Percentiles rank a stretch among this genome's conserved stretches.
These are phyloP conservation scores for Kazachstania martiniae DNA, from an alignment of 805 yeast species.

Conservation along the genomic window DNA sequence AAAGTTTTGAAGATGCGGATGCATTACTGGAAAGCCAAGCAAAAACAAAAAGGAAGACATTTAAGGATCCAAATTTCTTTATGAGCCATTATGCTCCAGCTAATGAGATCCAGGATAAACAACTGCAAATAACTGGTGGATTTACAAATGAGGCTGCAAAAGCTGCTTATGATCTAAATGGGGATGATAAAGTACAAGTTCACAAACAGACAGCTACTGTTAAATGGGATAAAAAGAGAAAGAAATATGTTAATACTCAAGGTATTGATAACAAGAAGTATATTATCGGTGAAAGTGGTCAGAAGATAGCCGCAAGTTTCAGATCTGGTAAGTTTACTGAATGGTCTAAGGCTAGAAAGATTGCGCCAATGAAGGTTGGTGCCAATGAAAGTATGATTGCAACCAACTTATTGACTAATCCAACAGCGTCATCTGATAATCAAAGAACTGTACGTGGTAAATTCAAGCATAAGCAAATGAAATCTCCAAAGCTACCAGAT, in stretches of 20 bases:
- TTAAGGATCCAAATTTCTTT: constrained; percentile 68
- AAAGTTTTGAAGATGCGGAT: constrained; percentile 34
- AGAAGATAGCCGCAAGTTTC: constrained; percentile 81
- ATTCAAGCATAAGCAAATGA: constrained; percentile 61
- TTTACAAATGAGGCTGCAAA: constrained; percentile 76
- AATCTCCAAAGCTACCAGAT: constrained; percentile 88
- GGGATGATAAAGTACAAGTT: constrained; percentile 59
- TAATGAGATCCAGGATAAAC: constrained; percentile 74
- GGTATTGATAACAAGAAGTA: constrained; percentile 69
- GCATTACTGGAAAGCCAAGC: constrained; percentile 22
- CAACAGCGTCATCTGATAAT: constrained; percentile 7
- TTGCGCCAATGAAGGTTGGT: constrained; percentile 44
- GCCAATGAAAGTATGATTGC: constrained; percentile 35
- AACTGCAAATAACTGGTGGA: constrained; percentile 41
- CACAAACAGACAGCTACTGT: constrained; percentile 58
- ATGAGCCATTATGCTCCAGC: constrained; percentile 86
- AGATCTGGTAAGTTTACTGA: constrained; percentile 85
- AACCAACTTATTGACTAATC: constrained; percentile 26
- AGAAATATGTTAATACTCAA: constrained; percentile 72
- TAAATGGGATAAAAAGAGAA: constrained; percentile 90
- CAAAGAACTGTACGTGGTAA: constrained; percentile 29
- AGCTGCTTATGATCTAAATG: constrained; percentile 79
- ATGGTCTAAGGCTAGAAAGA: constrained; percentile 70
- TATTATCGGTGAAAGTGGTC: constrained; percentile 92
- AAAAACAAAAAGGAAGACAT: constrained; percentile 37